Base-by-base conservation (phyloP, 2,329 filamentous ascomycete genomes). In the Trichoderma aggressivum region DNA sequence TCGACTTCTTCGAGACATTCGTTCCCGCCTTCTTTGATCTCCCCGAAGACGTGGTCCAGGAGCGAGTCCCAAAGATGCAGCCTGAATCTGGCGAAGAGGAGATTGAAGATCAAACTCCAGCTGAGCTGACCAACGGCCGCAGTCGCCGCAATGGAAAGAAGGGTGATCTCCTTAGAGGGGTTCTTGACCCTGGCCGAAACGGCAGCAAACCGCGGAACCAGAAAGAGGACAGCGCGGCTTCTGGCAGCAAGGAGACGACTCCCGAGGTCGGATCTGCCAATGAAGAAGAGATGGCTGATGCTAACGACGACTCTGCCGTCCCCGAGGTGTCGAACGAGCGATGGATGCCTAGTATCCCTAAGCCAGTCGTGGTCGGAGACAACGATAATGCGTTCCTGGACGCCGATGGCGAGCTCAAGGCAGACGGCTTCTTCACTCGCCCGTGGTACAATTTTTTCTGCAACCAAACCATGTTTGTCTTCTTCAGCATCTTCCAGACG, bases 401-500 rank as follows among this genome's bases (percentile, higher is more conserved):
- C 78, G 86, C 84, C 50, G 89, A 88, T 75, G 88, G 86, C 78
- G 90, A 86, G 81, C 88, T 88, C 76, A 95, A 87, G 85, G 92
- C 82, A 72, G 94, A 97, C 73, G 92, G 94, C 65, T 90, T 92
- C 71, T 97, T 96, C 81, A 87, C 87, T 75, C 92, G 94, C 60
- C 90, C 90, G 12, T 90, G 89, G 81, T 97, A 94, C 84, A 95
- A 95, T 79, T 89, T 98, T 79, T 99, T 97, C 83, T 91, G 91
- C 79, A 98, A 98, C 80, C 89, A 94, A 76, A 93, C 92, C 4
- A 91, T 99, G 72, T 97, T 94, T 79, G 94, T 96, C 81, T 98
- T 99, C 86, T 92, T 99, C 84, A 93, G 92, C 75, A 91, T 97
- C 73, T 96, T 99, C 80, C 90, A 97, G 78, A 92, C 92, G n/a